Evolutionary conservation across 2,329 filamentous ascomycete genomes (phyloP), one percentile per base, ranked within the genome.

Genomic region (Didymella pomorum): DNA sequence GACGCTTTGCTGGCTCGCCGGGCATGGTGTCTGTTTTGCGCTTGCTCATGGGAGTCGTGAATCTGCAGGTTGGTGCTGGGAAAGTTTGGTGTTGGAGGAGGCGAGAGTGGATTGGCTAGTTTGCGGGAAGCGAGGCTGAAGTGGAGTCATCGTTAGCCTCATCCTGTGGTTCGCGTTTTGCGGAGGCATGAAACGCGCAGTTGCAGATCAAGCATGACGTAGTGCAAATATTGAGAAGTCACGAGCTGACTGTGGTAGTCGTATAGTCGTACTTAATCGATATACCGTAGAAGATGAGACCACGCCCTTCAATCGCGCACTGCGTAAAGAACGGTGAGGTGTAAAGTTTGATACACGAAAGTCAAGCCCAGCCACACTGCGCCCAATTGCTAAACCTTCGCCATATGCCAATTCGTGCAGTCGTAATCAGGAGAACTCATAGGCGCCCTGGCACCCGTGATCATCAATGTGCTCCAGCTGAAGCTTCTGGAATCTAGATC

Each of bases 401-500:
- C 65, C 65, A 57, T 62, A 59, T 50, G 37, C 50, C 54, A 58
- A 54, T 57, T 71, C 68, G 52, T 71, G 58, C 67, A 69, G 41
- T 76, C 69, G 53, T 75, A 61, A 74, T 89, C 81, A 94, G 79
- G 90, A 86, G 76, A 98, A 97, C 79, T 99, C 95, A 79, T 96
- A 86, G 61, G 92, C 90, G 69, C 87, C 87, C 76, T 90, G 91
- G 78, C 92, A 95, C 56, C 94, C 93, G 71, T 83, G 85, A 76
- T 97, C 90, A 58, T 91, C 86, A 55, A 97, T 89, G 77, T 97
- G 93, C 77, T 92, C 91, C 69, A 99, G 82, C 73, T 97, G 91
- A 67, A 98, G 83, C 77, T 97, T 92, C 79, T 99, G 95, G 76
- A 94, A 96, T 71, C 92, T 96, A 65, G 46, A 56, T 12, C 14